Percentiles rank a stretch among this genome's conserved stretches.
phyloP scores from a whole-genome alignment of 2,329 filamentous ascomycete species.

The Apiospora rasikravindrae region DNA sequence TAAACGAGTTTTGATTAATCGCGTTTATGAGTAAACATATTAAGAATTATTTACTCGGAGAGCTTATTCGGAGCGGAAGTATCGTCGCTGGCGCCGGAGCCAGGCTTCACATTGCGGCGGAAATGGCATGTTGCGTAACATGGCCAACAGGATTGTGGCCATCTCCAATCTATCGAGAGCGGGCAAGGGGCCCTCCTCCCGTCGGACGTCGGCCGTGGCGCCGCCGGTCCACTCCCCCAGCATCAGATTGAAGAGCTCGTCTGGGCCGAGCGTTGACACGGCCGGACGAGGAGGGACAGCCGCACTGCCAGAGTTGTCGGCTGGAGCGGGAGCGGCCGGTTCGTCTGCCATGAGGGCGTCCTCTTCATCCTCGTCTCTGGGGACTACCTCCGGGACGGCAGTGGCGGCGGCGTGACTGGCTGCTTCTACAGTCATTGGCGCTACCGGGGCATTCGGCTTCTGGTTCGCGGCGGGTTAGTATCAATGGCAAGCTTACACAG shows the following conservation, averaged over 20 bases:
- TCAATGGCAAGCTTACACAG: too few relatives aligned
- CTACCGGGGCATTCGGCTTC: too few relatives aligned
- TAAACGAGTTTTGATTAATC: neutral
- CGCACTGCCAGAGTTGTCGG: neutral
- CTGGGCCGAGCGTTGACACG: neutral
- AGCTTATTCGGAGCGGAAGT: neutral
- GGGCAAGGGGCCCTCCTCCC: neutral
- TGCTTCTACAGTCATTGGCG: too few relatives aligned
- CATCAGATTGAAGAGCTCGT: neutral
- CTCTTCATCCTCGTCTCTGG: neutral
- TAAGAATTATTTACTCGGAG: neutral
- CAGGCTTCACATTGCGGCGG: neutral
- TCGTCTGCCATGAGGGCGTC: neutral
- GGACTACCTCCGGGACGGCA: neutral
- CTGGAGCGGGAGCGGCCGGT: neutral
- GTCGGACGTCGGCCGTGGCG: neutral
- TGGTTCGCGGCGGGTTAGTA: too few relatives aligned
- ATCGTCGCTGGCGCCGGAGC: neutral
- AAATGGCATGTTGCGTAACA: neutral
- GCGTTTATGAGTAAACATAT: too few relatives aligned
- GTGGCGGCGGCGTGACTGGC: too few relatives aligned
- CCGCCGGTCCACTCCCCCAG: neutral
- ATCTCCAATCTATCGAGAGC: conserved; percentile 9
- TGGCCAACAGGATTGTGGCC: neutral
- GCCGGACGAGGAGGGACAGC: neutral